Evolutionary conservation across 2,329 filamentous ascomycete species (phyloP).

Genomic region (Ascochyta koolunga): DNA sequence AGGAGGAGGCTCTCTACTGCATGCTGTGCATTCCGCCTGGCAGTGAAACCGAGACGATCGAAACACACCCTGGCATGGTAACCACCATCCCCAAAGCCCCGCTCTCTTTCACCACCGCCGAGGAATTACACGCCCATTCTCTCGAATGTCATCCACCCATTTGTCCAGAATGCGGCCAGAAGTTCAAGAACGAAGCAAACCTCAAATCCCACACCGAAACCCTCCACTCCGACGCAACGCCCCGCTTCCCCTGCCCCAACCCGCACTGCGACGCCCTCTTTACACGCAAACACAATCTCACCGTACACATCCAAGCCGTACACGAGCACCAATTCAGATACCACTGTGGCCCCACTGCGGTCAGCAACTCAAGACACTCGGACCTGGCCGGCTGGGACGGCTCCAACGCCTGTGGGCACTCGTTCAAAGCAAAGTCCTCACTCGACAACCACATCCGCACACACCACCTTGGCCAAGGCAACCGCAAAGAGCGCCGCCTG

Average conservation of each 20-base stretch:
- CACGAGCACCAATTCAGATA: conserved; percentile 78
- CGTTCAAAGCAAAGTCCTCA: conserved; percentile 76
- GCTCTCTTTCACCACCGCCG: conserved; percentile 69
- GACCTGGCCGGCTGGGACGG: conserved; percentile 68
- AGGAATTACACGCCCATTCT: conserved; percentile 75
- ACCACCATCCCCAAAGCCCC: conserved; percentile 25
- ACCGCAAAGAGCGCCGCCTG: conserved; percentile 45
- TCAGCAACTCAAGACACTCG: conserved; percentile 54
- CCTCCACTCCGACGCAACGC: conserved; percentile 60
- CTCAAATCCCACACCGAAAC: conserved; percentile 76
- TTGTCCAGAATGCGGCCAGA: conserved; percentile 76
- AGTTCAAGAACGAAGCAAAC: conserved; percentile 60
- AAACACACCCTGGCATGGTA: conserved; percentile 21
- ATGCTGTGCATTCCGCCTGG: conserved; percentile 65
- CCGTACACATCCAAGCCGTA: conserved; percentile 75
- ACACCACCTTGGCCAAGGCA: conserved; percentile 72
- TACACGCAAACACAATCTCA: conserved; percentile 82
- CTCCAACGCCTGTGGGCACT: conserved; percentile 72
- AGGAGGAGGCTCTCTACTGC: conserved; percentile 69
- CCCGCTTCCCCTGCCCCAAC: conserved; percentile 70
- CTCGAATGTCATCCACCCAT: conserved; percentile 71
- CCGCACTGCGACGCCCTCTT: conserved; percentile 76
- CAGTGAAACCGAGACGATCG: conserved; percentile 41
- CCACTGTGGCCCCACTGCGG: conserved; percentile 79
- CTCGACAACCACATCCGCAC: conserved; percentile 86